Conservation (phyloP, 257 asterid genomes). For the Nicotiana obtusifolia region DNA sequence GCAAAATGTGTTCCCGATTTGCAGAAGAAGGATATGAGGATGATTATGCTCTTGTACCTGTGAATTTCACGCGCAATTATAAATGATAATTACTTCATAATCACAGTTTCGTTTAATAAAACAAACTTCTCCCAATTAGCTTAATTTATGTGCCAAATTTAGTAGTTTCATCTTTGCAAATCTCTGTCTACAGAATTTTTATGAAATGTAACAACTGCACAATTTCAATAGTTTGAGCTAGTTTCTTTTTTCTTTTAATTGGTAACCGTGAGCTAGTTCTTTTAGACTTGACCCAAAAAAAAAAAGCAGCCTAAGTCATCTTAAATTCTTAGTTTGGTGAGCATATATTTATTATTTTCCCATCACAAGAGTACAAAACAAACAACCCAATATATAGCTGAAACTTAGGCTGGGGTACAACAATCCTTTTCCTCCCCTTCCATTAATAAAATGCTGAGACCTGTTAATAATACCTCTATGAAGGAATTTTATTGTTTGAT, state of each 20-base stretch:
- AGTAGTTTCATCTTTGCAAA: neutral
- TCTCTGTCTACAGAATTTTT: neutral
- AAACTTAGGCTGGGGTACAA: neutral
- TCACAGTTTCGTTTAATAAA: neutral
- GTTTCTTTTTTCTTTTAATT: neutral
- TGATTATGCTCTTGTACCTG: constrained; percentile 99
- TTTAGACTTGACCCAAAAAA: neutral
- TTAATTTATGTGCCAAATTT: neutral
- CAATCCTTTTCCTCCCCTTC: neutral
- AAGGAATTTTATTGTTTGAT: neutral
- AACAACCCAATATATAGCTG: neutral
- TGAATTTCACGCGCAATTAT: neutral
- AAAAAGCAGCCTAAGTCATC: neutral
- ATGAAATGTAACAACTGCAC: neutral
- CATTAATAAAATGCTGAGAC: neutral
- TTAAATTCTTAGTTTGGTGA: neutral
- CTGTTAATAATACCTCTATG: neutral
- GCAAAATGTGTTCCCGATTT: constrained; percentile 97
- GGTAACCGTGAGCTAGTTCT: neutral
- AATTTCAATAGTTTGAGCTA: neutral
- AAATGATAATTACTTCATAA: neutral
- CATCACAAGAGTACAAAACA: neutral
- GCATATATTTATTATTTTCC: neutral
- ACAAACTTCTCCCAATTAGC: neutral
- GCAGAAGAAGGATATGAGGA: constrained; percentile 96